Base-by-base conservation (phyloP, 768 basidiomycete species). In the Phaffia australis region DNA sequence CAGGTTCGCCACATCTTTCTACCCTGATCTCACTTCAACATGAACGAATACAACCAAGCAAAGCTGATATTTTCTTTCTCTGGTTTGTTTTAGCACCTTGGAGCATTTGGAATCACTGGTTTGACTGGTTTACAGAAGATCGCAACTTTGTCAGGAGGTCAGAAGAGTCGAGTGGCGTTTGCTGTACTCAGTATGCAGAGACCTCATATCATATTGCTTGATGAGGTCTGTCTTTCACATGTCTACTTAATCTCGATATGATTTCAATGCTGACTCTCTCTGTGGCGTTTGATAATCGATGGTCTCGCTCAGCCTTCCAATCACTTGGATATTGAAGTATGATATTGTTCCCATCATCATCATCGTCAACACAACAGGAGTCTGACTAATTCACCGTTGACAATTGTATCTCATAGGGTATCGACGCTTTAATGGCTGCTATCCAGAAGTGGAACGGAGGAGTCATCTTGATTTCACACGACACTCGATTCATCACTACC, bases 41-140 rank as follows among this genome's bases (percentile, higher is more conserved):
- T n/a, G n/a, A n/a, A n/a, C n/a, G n/a, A n/a, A n/a, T n/a, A n/a
- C 35, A 42, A 42, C 35, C 11, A 42, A 5, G 35, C 35, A 11
- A 11, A 42, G 35, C 35, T 42, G 11, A 42, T 42, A 5, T 11
- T 11, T 42, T 42, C 11, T 42, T 4, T 42, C 11, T 42, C 11
- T 42, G 35, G 4, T 42, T 11, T 11, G 4, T 42, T 42, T 11
- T 42, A 42, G 35, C 95, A 98, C 78, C 81, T 99, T 16, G 95
- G 94, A 7, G 91, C 93, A 66, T 95, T 98, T 79, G 93, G 95
- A 72, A 94, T 97, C 72, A 95, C 89, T 68, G 91, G 92, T 52
- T 86, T 94, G 84, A 94, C 92, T 1, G 76, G 77, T 42, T 76
- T 98, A 71, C 94, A 97, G 73, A 78, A 82, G 68, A 98, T 98